Evolutionary conservation across 1,284 basidiomycete genomes (phyloP).

Genomic region (Naganishia sp.): DNA sequence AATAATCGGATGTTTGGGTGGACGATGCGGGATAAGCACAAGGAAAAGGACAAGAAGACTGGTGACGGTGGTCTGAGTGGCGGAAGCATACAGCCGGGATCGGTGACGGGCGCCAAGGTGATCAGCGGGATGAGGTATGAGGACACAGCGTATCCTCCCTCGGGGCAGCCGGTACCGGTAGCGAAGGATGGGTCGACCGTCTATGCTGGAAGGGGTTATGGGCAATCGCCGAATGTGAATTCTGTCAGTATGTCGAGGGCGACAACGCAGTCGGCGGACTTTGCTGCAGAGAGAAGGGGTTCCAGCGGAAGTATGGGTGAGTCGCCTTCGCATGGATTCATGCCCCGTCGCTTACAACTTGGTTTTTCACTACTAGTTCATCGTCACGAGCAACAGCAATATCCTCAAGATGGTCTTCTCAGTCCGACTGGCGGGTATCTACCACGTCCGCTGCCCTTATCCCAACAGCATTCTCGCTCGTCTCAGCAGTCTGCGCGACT

Average conservation of each 20-base stretch:
- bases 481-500: conserved; percentile 16
- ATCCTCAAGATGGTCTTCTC: conserved; percentile 4
- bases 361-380: neutral
- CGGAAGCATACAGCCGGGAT: neutral
- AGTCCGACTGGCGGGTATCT: conserved; percentile 13
- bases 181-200: conserved; percentile 5
- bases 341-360: neutral
- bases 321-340: neutral
- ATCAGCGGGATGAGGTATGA: conserved; percentile 23
- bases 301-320: conserved; percentile 19
- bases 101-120: conserved; percentile 1
- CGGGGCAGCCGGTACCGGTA: conserved; percentile 12
- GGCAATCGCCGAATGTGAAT: conserved; percentile 1
- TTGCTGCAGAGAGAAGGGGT: conserved; percentile 3
- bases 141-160: conserved; percentile 16
- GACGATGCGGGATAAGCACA: conserved; percentile 21
- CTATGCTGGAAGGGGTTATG: conserved; percentile 3
- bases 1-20: conserved; percentile 28
- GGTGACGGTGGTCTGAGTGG: neutral
- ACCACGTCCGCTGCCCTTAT: conserved; percentile 8
- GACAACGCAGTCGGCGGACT: conserved; percentile 13
- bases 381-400: conserved; percentile 3
- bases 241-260: conserved; percentile 11
- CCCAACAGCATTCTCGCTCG: conserved; percentile 20
- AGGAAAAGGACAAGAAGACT: conserved; percentile 25